These are phyloP conservation scores for Phytophthora litchii DNA, from an alignment of 352 stramenopile species.

Conservation along the genomic window DNA sequence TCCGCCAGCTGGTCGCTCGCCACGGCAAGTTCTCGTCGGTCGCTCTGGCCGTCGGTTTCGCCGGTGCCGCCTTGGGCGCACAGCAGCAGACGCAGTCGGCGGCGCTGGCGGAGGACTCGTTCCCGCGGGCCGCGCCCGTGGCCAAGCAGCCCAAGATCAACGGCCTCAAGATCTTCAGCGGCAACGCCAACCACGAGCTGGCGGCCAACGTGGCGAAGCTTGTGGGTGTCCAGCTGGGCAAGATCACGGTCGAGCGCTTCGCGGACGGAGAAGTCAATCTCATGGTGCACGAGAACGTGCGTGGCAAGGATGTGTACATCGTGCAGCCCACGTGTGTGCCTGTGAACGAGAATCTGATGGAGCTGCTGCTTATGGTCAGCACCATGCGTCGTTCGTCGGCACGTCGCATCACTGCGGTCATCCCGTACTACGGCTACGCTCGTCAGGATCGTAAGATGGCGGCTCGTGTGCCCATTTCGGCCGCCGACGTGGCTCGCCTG, in stretches of 20 bases:
- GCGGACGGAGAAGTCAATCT: constrained; percentile 99
- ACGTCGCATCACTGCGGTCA: constrained; percentile 99
- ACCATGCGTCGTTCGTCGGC: constrained; percentile 98
- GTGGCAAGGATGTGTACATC: constrained; percentile 99
- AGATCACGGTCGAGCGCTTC: constrained; percentile 98
- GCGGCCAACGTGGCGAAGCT: constrained; percentile 97
- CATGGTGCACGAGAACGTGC: constrained; percentile 99
- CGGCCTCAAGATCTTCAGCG: constrained; percentile 97
- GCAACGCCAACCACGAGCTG: constrained; percentile 97
- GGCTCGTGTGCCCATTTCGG: constrained; percentile 98
- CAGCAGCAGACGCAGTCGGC: constrained; percentile 31
- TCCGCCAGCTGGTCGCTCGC: constrained; percentile 70
- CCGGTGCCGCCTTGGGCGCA: constrained; percentile 50
- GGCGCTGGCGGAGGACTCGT: constrained; percentile 59
- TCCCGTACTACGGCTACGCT: constrained; percentile 96
- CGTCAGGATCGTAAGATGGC: constrained; percentile 92
- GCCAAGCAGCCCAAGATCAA: constrained; percentile 91
- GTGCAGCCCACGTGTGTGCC: constrained; percentile 99
- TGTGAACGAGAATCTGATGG: constrained; percentile 99
- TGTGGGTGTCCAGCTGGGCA: constrained; percentile 97
- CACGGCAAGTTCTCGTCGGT: constrained; percentile 53
- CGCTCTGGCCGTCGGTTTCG: constrained; percentile 55
- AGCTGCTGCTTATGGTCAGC: constrained; percentile 98
- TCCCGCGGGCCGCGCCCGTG: constrained; percentile 60
- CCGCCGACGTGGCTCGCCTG: constrained; percentile 84